phyloP scores from a whole-genome alignment of 148 eudicot species.

The Arbutus unedo region DNA sequence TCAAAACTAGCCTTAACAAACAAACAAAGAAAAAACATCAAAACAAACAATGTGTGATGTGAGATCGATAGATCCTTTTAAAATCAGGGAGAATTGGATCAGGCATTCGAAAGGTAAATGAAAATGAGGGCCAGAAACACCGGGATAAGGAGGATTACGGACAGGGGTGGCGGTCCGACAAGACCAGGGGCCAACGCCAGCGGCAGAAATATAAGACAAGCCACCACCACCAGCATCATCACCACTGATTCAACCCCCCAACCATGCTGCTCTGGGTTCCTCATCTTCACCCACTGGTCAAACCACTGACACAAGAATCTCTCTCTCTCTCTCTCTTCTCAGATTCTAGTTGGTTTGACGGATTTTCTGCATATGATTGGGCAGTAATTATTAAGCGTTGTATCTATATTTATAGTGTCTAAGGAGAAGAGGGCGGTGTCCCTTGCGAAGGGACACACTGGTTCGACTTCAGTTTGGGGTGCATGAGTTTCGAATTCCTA shows the following conservation, averaged over 20 bases:
- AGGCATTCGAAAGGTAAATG: slow-evolving; percentile 17
- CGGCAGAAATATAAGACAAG: slow-evolving; percentile 19
- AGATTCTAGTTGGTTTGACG: no score
- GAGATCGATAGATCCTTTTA: background rate
- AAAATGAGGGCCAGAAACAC: slow-evolving; percentile 14
- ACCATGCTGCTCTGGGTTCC: background rate
- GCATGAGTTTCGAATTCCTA: no score
- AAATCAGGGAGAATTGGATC: background rate
- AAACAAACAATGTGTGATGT: background rate
- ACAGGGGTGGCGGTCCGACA: slow-evolving; percentile 11
- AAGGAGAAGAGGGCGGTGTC: no score
- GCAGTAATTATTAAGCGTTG: no score
- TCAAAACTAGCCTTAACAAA: no score
- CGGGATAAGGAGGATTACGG: slow-evolving; percentile 9
- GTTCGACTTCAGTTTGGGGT: no score
- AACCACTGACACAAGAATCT: no score
- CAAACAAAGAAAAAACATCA: background rate
- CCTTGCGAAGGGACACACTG: no score
- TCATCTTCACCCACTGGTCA: background rate
- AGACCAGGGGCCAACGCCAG: slow-evolving; percentile 24
- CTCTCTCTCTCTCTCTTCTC: no score
- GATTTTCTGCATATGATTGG: no score
- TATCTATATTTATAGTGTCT: no score
- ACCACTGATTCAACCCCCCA: slow-evolving; percentile 24
- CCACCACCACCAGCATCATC: slow-evolving; percentile 14